Percentiles rank a stretch among this genome's conserved stretches.
Conservation (phyloP, 1,139 yeast species). For the Kurtzmaniella quercitrusa region DNA sequence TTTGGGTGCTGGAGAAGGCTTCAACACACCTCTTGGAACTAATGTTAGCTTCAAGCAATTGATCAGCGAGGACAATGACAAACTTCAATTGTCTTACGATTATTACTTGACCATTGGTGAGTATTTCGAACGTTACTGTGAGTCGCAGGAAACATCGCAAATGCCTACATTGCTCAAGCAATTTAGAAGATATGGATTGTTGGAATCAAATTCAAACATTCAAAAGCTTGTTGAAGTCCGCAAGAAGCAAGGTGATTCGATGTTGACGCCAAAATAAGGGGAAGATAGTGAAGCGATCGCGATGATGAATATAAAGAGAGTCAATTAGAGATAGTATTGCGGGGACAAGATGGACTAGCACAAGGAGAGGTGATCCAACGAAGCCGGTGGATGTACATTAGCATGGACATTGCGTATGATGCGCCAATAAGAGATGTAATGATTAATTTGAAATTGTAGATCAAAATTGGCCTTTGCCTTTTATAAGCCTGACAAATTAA, state of each 20-base stretch:
- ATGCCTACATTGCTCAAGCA: conserved; percentile 42
- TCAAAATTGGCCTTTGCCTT: no score
- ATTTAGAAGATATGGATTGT: conserved; percentile 62
- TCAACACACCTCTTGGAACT: conserved; percentile 50
- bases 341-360: background rate
- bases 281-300: background rate
- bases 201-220: conserved; percentile 43
- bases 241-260: conserved; percentile 24
- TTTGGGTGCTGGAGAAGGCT: conserved; percentile 80
- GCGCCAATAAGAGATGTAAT: conserved; percentile 1
- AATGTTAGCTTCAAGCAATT: conserved; percentile 26
- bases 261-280: background rate
- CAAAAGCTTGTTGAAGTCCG: conserved; percentile 36
- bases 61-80: conserved; percentile 17
- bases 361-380: no score
- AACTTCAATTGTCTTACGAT: conserved; percentile 49
- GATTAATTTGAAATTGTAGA: background rate
- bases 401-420: background rate
- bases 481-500: no score
- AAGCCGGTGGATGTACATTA: background rate
- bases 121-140: conserved; percentile 37
- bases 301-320: background rate
- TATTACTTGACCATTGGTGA: conserved; percentile 50
- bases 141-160: conserved; percentile 27
- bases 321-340: background rate